Base-by-base conservation (phyloP, 2,329 filamentous ascomycete species). In the Alternaria sp. region DNA sequence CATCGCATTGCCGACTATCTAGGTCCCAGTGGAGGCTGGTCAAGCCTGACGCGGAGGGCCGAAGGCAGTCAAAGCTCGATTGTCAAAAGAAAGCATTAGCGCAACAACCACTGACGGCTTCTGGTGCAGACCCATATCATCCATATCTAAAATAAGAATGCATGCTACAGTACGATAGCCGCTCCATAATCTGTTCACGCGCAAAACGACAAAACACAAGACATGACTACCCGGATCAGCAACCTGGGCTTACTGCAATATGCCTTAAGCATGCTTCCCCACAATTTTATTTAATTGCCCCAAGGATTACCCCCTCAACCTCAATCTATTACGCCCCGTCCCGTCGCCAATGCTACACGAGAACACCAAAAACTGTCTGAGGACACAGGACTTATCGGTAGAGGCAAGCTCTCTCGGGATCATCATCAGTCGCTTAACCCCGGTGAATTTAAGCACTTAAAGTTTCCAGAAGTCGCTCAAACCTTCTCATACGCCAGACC, bases 401-500 rank as follows among this genome's bases (percentile, higher is more conserved):
- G 44, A 34, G 22, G 34, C 25, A 36, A 4, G 11, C 4, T 36
- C 20, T 36, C 20, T 36, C 46, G 10, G n/a, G 20, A n/a, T 38
- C 30, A n/a, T 38, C 46, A 11, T 3, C 20, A 38, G 30, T 50
- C 46, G 32, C 30, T 25, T 38, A 27, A 38, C 12, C 20, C 14
- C 20, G 4, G 32, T n/a, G 38, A 5, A 22, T 3, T 22, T 22
- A 12, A 12, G 9, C 3, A 12, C 10, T 16, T 8, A 16, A 14
- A 36, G 22, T 25, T 10, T 14, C 18, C 22, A 20, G 10, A 59
- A 50, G 20, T 50, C 22, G 28, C 51, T 55, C 51, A 55, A 55
- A 55, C 20, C 52, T 59, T 59, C 51, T 59, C 57, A 55, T 28
- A 48, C n/a, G 16, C 4, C 20, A 34, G 38, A 18, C 28, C 28